phyloP scores from a whole-genome alignment of 2,329 filamentous ascomycete species.

The Fusarium fracticaudum region DNA sequence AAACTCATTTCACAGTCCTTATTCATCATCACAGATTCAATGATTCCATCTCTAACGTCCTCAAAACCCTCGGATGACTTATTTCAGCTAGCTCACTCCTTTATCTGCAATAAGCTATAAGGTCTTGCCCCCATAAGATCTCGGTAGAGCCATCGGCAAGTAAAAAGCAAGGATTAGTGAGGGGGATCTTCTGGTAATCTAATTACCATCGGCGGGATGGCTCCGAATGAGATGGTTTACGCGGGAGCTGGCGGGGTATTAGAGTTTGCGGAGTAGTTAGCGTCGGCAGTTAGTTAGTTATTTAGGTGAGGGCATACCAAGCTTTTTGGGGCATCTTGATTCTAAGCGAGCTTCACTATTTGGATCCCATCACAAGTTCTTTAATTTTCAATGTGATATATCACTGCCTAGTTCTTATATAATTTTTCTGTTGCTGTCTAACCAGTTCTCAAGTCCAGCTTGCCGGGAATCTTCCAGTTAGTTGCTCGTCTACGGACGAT shows the following conservation, averaged over 20 bases:
- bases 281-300: not conserved
- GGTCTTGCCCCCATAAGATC: not conserved
- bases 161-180: not conserved
- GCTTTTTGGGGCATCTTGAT: not conserved
- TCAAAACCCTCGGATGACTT: not conserved
- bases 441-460: not conserved
- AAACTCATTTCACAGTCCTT: too few species aligned
- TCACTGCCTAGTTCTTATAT: fast-evolving
- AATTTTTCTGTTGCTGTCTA: too few species aligned
- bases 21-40: fast-evolving
- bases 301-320: not conserved
- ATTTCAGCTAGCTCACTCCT: fast-evolving
- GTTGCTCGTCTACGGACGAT: not conserved
- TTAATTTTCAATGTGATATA: fast-evolving
- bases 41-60: not conserved
- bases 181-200: not conserved
- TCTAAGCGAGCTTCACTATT: not conserved
- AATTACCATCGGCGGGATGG: not conserved
- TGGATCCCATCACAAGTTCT: not conserved
- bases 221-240: not conserved
- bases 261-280: not conserved
- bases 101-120: too few species aligned
- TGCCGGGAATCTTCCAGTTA: not conserved
- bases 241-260: not conserved
- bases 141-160: not conserved